These are phyloP conservation scores for Alternaria consortialis DNA, from an alignment of 2,329 filamentous ascomycete species.

Conservation along the genomic window DNA sequence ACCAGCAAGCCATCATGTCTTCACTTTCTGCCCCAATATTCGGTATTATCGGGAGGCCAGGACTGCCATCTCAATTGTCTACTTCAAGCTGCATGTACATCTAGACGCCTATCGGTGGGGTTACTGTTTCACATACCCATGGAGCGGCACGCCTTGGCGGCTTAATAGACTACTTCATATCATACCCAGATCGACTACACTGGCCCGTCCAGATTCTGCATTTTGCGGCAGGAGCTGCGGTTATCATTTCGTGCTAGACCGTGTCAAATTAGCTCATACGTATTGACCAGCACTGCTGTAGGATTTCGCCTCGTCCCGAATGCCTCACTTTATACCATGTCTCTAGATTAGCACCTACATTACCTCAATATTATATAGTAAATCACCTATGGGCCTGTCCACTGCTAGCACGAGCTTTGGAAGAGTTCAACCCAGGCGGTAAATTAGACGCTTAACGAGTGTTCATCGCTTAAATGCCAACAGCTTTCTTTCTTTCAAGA, in stretches of 20 bases:
- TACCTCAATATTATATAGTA: not conserved
- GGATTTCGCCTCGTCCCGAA: not conserved
- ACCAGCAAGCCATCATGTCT: constrained; percentile 31
- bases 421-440: not conserved
- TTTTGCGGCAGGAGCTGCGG: constrained; percentile 5
- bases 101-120: constrained; percentile 25
- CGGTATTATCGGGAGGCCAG: constrained; percentile 27
- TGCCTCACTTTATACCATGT: not conserved
- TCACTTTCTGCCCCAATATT: constrained; percentile 29
- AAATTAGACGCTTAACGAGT: not conserved
- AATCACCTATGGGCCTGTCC: not conserved
- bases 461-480: not conserved
- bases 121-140: constrained; percentile 33
- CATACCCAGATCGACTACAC: constrained; percentile 13
- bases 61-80: constrained; percentile 16
- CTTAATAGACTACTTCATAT: constrained; percentile 39
- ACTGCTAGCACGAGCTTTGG: not conserved
- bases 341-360: not conserved
- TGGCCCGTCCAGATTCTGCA: not conserved
- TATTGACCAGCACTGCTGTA: not conserved
- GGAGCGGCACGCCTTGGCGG: constrained; percentile 35
- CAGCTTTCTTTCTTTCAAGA: constrained; percentile 1
- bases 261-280: constrained; percentile 1
- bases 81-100: constrained; percentile 26
- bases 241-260: not conserved